Percentiles rank a stretch among this genome's conserved stretches.
Evolutionary conservation across 805 yeast species (phyloP).

Genomic region (Ogataea dorogensis): DNA sequence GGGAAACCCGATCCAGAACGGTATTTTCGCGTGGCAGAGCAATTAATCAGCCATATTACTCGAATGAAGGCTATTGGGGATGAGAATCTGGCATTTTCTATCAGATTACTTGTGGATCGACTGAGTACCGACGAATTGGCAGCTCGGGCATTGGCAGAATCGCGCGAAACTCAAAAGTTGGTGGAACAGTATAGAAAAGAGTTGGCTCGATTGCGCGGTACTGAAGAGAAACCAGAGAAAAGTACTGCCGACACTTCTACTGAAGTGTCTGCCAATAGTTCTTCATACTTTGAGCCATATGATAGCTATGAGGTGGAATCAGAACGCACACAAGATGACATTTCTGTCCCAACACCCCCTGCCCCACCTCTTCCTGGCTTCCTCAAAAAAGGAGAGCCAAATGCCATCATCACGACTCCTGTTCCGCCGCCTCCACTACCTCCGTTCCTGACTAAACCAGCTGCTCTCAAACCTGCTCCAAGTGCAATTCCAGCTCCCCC

Average conservation of each 20-base stretch:
- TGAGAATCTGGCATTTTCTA: slow-evolving; percentile 15
- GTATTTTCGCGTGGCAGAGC: slow-evolving; percentile 11
- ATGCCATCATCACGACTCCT: no score
- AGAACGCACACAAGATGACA: neutral
- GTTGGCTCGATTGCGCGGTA: slow-evolving; percentile 3
- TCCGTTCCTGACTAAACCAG: slow-evolving; percentile 21
- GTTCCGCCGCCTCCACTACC: slow-evolving; percentile 33
- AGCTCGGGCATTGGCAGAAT: slow-evolving; percentile 57
- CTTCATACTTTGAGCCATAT: slow-evolving; percentile 22
- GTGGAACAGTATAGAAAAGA: slow-evolving; percentile 16
- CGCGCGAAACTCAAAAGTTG: slow-evolving; percentile 47
- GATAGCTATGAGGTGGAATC: slow-evolving; percentile 21
- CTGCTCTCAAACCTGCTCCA: slow-evolving; percentile 28
- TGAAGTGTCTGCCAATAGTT: no score
- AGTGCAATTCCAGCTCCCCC: no score
- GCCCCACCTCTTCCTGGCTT: slow-evolving; percentile 2
- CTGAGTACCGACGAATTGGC: slow-evolving; percentile 42
- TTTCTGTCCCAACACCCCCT: neutral
- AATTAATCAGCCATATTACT: slow-evolving; percentile 15
- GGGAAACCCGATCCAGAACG: slow-evolving; percentile 10
- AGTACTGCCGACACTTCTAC: no score
- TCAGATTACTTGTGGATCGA: slow-evolving; percentile 21
- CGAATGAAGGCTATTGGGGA: slow-evolving; percentile 9
- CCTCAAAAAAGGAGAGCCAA: no score
- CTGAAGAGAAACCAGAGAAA: no score